A percentile compares a stretch with the other conserved stretches of the same genome.
These are phyloP conservation scores for Tolypocladium sp. DNA, from an alignment of 2,329 filamentous ascomycete species.

Conservation along the genomic window DNA sequence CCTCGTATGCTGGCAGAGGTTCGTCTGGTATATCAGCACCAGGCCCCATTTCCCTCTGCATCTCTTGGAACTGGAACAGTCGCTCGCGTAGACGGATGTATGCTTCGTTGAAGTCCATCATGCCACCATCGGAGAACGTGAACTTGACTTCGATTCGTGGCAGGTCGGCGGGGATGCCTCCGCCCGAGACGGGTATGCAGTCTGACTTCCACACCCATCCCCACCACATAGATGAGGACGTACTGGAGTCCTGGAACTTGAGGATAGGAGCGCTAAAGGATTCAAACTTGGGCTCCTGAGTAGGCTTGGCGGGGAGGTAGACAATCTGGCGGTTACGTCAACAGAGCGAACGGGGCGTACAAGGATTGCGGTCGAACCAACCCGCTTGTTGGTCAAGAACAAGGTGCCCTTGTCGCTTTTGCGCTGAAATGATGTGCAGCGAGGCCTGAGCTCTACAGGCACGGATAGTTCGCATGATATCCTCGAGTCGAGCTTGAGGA, in stretches of 20 bases:
- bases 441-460: slow-evolving; percentile 52
- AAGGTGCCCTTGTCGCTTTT: slow-evolving; percentile 68
- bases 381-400: slow-evolving; percentile 78
- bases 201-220: slow-evolving; percentile 83
- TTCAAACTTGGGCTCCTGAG: slow-evolving; percentile 53
- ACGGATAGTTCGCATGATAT: slow-evolving; percentile 69
- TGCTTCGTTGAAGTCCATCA: slow-evolving; percentile 76
- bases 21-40: slow-evolving; percentile 66
- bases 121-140: slow-evolving; percentile 91
- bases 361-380: slow-evolving; percentile 30
- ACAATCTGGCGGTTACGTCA: slow-evolving; percentile 53
- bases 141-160: slow-evolving; percentile 72
- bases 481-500: slow-evolving; percentile 71
- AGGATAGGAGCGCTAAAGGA: slow-evolving; percentile 86
- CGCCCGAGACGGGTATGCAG: slow-evolving; percentile 72
- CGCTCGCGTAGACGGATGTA: slow-evolving; percentile 82
- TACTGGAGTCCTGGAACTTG: slow-evolving; percentile 77
- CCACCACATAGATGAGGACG: slow-evolving; percentile 76
- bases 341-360: not conserved
- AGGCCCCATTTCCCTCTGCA: slow-evolving; percentile 59
- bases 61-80: slow-evolving; percentile 69
- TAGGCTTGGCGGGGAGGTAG: slow-evolving; percentile 69
- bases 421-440: slow-evolving; percentile 54
- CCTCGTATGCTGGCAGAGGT: slow-evolving; percentile 80
- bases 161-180: slow-evolving; percentile 68